A percentile compares a stretch with the other conserved stretches of the same genome.
These are phyloP conservation scores for Lactifluus subvellereus DNA, from an alignment of 768 basidiomycete species.

Conservation along the genomic window DNA sequence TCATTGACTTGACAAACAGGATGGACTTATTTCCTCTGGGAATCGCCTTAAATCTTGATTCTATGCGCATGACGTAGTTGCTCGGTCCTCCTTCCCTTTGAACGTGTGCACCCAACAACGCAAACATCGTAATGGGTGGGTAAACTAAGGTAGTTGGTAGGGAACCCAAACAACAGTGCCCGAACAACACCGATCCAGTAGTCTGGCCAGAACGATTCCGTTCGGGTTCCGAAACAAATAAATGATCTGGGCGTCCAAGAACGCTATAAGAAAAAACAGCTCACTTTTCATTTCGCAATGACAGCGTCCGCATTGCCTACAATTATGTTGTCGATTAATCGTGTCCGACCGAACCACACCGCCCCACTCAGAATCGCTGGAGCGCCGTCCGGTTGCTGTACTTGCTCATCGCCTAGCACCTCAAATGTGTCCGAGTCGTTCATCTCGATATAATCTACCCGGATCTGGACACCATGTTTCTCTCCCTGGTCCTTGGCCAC, in stretches of 20 bases:
- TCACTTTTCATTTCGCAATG: slow-evolving; percentile 22
- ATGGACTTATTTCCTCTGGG: background rate
- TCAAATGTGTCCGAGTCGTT: slow-evolving; percentile 79
- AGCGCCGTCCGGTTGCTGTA: slow-evolving; percentile 28
- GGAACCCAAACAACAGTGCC: background rate
- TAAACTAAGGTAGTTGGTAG: background rate
- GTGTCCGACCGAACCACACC: slow-evolving; percentile 76
- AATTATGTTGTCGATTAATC: slow-evolving; percentile 90
- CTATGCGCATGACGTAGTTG: background rate
- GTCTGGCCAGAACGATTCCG: background rate
- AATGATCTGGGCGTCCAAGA: background rate
- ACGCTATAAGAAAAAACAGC: background rate
- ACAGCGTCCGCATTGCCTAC: slow-evolving; percentile 47
- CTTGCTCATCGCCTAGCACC: slow-evolving; percentile 38
- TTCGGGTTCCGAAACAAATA: background rate
- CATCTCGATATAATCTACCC: slow-evolving; percentile 82
- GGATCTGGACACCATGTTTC: slow-evolving; percentile 44
- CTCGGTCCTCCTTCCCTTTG: background rate
- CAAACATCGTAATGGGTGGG: background rate
- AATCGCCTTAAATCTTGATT: background rate
- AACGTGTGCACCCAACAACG: background rate
- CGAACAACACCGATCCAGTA: background rate
- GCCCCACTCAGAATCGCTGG: slow-evolving; percentile 79
- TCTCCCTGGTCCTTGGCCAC: slow-evolving; percentile 27
- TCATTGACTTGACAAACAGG: background rate